Evolutionary conservation across 257 asterid species (phyloP).

Genomic region (Solanum infundibuliforme): DNA sequence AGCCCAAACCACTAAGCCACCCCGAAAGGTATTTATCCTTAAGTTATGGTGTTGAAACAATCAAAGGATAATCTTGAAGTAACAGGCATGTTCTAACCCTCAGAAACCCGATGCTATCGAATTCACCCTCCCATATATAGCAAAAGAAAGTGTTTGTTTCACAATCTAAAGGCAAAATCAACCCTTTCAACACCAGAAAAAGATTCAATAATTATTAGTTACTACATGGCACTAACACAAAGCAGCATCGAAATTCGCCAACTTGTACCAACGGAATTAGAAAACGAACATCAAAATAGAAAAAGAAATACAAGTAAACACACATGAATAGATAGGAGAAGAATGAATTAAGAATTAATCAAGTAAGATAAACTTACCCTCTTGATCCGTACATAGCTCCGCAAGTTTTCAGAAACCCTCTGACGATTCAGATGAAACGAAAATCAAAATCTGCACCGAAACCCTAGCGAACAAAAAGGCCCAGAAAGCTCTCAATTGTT

Average conservation of each 20-base stretch:
- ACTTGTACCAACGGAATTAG: background rate
- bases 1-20: too few relatives aligned
- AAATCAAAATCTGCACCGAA: background rate
- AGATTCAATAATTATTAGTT: background rate
- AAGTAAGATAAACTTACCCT: background rate
- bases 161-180: background rate
- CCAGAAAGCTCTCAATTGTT: background rate
- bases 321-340: background rate
- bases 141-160: background rate
- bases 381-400: constrained; percentile 2
- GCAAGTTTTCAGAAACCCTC: background rate
- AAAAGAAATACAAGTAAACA: background rate
- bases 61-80: background rate
- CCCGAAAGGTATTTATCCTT: background rate
- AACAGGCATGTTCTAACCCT: background rate
- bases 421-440: background rate
- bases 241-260: background rate
- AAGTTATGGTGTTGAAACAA: background rate
- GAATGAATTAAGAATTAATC: background rate
- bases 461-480: background rate
- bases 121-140: background rate
- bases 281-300: background rate
- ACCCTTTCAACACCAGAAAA: background rate
- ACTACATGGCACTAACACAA: background rate
- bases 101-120: background rate